Evolutionary conservation across 2,329 filamentous ascomycete genomes (phyloP).

Genomic region (Nothopassalora personata): DNA sequence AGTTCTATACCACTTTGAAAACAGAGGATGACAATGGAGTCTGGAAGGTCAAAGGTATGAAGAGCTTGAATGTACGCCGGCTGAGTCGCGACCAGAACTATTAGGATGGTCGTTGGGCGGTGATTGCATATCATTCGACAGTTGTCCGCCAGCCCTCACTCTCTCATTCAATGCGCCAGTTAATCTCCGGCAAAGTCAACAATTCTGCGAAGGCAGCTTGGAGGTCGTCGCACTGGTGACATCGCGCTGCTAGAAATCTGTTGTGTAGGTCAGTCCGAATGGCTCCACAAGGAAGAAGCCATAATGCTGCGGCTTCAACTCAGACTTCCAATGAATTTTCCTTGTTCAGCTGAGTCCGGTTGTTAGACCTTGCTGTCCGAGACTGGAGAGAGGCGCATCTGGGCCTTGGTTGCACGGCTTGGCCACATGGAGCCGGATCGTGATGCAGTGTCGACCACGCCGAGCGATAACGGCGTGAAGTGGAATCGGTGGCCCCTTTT

Average conservation of each 20-base stretch:
- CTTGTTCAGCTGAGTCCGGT: not conserved
- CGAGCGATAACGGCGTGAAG: not conserved
- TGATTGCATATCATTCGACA: not conserved
- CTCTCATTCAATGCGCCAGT: not conserved
- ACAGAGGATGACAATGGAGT: conserved; percentile 29
- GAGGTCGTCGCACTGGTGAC: not conserved
- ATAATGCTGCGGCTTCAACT: not conserved
- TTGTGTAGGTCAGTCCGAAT: not conserved
- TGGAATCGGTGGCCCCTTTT: not conserved
- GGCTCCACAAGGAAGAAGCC: not conserved
- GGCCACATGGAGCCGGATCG: too few relatives aligned
- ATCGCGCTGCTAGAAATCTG: not conserved
- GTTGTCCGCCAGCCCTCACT: not conserved
- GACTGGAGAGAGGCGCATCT: not conserved
- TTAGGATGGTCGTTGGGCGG: not conserved
- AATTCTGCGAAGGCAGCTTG: not conserved
- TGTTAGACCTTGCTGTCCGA: not conserved
- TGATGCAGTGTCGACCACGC: too few relatives aligned
- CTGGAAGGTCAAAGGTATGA: conserved; percentile 27
- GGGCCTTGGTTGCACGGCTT: not conserved
- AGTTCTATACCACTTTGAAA: conserved; percentile 29
- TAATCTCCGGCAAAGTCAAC: not conserved
- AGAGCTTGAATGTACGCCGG: conserved; percentile 5
- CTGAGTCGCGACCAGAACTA: conserved; percentile 10
- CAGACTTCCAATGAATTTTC: not conserved